These are phyloP conservation scores for Melampsora americana DNA, from an alignment of 1,284 basidiomycete species.

Conservation along the genomic window DNA sequence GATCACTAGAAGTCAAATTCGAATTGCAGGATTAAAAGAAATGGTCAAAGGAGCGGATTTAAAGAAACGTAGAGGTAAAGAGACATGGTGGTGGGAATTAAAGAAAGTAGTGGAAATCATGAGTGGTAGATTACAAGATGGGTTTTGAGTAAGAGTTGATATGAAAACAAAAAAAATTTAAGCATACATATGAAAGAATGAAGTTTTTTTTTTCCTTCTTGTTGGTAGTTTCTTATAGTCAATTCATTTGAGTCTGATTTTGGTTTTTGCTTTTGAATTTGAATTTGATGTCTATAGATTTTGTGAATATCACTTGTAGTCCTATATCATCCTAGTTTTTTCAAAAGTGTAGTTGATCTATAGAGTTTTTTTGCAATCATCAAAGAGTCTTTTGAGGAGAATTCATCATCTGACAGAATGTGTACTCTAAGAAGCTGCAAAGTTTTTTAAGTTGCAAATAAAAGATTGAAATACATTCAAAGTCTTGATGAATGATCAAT, in stretches of 20 bases:
- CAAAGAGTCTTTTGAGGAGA: neutral
- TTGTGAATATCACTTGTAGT: neutral
- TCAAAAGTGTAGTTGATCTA: neutral
- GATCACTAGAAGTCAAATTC: conserved; percentile 74
- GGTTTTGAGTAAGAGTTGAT: neutral
- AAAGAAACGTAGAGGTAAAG: conserved; percentile 77
- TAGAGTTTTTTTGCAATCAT: neutral
- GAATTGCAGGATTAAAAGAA: conserved; percentile 77
- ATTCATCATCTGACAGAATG: no score
- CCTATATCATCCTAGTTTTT: neutral
- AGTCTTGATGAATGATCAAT: no score
- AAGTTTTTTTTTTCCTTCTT: neutral
- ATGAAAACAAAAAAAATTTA: neutral
- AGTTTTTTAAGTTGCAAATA: no score
- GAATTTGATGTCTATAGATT: neutral
- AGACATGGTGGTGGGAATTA: conserved; percentile 73
- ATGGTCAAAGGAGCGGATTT: conserved; percentile 85
- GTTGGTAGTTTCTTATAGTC: no score
- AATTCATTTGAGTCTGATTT: no score
- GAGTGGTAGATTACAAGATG: conserved; percentile 41
- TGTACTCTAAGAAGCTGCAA: no score
- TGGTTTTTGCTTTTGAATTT: neutral
- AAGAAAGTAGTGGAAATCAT: conserved; percentile 71
- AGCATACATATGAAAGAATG: neutral
- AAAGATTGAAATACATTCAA: no score